Conservation (phyloP, 148 eudicot species). For the Camellia lanceoleosa region DNA sequence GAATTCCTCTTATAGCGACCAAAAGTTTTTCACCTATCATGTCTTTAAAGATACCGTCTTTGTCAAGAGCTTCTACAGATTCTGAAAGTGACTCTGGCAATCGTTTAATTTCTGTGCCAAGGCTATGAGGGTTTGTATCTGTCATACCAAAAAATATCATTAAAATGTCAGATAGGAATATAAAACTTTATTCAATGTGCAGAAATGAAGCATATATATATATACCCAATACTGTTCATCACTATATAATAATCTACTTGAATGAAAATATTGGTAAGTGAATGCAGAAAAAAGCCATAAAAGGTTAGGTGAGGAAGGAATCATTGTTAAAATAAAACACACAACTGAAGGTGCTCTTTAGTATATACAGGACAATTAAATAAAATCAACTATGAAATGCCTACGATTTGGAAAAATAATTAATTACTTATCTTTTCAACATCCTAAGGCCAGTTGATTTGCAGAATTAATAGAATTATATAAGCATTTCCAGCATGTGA, state of each 20-base stretch:
- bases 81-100: slow-evolving; percentile 70
- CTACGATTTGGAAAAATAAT: too few species aligned
- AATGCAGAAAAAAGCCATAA: background rate
- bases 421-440: too few species aligned
- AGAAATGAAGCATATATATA: background rate
- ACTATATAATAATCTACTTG: background rate
- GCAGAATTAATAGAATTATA: too few species aligned
- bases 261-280: background rate
- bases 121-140: slow-evolving; percentile 8
- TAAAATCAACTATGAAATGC: background rate
- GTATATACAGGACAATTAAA: background rate
- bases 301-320: background rate
- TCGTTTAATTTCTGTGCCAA: slow-evolving; percentile 43
- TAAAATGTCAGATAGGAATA: background rate
- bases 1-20: slow-evolving; percentile 68
- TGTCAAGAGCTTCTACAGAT: slow-evolving; percentile 70
- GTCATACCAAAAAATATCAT: background rate
- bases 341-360: background rate
- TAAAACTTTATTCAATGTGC: background rate
- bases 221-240: too few species aligned
- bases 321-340: background rate
- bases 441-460: too few species aligned
- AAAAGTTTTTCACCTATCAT: slow-evolving; percentile 65
- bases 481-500: too few species aligned
- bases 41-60: slow-evolving; percentile 50